These are phyloP conservation scores for Cryptosporidium meleagridis DNA, from an alignment of 169 alveolate genomes.

Conservation along the genomic window DNA sequence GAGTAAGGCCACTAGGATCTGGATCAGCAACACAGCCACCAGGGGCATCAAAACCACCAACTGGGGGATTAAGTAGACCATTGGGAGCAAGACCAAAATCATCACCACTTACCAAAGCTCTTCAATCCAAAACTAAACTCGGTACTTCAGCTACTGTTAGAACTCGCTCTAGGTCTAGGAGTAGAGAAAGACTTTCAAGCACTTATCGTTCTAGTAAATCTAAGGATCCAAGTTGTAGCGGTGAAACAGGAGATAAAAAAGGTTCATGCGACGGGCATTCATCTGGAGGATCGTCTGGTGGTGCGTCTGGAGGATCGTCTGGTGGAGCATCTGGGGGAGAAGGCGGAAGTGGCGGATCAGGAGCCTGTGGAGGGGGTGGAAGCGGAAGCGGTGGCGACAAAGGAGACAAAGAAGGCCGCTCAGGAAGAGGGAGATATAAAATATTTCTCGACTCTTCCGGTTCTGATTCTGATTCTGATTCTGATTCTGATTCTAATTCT, in stretches of 20 bases:
- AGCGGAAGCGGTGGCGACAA: background rate
- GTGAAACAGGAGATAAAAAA: background rate
- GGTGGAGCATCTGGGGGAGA: conserved; percentile 1
- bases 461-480: background rate
- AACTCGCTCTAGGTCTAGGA: background rate
- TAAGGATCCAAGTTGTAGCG: background rate
- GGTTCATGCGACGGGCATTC: background rate
- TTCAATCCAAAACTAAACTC: background rate
- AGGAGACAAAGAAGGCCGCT: no score
- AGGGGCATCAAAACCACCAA: background rate
- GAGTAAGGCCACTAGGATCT: no score
- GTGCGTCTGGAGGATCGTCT: background rate
- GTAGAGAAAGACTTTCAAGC: background rate
- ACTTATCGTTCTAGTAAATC: background rate
- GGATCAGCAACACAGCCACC: no score
- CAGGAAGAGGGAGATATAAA: no score
- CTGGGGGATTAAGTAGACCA: background rate
- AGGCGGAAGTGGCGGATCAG: background rate
- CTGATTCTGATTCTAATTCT: conserved; percentile 1
- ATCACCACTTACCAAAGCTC: background rate
- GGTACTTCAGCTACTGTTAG: background rate
- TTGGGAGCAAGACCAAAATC: background rate
- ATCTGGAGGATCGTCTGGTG: background rate
- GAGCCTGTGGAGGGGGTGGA: background rate
- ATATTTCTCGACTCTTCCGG: background rate